These are phyloP conservation scores for Neurospora terricola DNA, from an alignment of 495 filamentous ascomycete species.

Conservation along the genomic window DNA sequence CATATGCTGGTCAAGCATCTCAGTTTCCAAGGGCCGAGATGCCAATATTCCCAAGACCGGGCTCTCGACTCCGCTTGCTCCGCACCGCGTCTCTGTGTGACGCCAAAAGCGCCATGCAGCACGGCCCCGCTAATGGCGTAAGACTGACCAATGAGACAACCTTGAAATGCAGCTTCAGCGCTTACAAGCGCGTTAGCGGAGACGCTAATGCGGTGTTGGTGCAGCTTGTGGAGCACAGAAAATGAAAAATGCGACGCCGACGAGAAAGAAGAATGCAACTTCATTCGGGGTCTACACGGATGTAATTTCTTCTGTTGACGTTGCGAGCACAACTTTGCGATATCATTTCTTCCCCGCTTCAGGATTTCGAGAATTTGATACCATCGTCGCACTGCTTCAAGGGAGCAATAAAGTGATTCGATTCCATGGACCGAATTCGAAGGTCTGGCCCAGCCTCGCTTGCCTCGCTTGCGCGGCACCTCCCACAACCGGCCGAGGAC, in stretches of 20 bases:
- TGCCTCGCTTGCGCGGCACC: neutral
- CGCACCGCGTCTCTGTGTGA: neutral
- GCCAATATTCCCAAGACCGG: neutral
- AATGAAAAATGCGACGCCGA: neutral
- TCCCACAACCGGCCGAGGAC: neutral
- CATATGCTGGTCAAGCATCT: neutral
- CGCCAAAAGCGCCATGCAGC: neutral
- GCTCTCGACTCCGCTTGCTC: neutral
- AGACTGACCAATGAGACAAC: conserved; percentile 12
- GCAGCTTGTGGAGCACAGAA: neutral
- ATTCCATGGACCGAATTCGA: neutral
- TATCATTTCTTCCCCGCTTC: neutral
- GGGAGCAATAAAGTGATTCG: neutral
- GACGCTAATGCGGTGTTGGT: neutral
- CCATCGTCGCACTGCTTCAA: neutral
- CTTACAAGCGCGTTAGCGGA: conserved; percentile 22
- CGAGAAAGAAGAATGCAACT: neutral
- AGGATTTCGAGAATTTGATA: neutral
- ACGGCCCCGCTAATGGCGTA: conserved; percentile 11
- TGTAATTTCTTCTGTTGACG: neutral
- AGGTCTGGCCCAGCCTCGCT: too few species aligned
- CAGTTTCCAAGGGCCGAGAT: neutral
- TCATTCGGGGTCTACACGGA: neutral
- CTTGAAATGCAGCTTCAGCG: conserved; percentile 8
- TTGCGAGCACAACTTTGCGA: neutral